These are phyloP conservation scores for Begonia peltatifolia DNA, from an alignment of 306 rosid species.

Conservation along the genomic window DNA sequence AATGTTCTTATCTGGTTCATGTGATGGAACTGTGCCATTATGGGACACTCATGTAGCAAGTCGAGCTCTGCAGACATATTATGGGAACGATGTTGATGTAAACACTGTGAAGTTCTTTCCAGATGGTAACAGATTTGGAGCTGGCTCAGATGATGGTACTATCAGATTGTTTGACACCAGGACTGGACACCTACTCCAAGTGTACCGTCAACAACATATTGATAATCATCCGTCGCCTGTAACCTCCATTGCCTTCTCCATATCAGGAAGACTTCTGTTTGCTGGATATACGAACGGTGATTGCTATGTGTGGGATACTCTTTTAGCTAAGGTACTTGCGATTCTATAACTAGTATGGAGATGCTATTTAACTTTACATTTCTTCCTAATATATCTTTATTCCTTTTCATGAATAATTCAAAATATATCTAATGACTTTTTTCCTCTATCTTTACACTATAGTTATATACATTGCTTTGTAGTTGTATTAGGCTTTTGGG, in stretches of 20 bases:
- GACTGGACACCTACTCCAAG: conserved; percentile 95
- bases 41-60: conserved; percentile 99
- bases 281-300: conserved; percentile 78
- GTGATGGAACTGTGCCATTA: conserved; percentile 82
- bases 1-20: conserved; percentile 90
- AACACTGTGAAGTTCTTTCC: conserved; percentile 82
- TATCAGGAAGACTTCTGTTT: conserved; percentile 90
- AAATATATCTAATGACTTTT: too few relatives aligned
- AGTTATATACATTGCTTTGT: too few relatives aligned
- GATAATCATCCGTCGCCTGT: conserved; percentile 44
- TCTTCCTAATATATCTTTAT: too few relatives aligned
- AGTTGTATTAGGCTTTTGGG: too few relatives aligned
- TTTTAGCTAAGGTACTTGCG: conserved; percentile 64
- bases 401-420: too few relatives aligned
- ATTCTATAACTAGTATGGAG: neutral
- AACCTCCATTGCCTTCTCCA: conserved; percentile 83
- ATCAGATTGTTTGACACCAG: conserved; percentile 87
- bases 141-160: conserved; percentile 95
- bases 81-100: conserved; percentile 83
- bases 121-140: conserved; percentile 94
- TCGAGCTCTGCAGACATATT: conserved; percentile 82
- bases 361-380: neutral
- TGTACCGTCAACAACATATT: conserved; percentile 46
- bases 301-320: conserved; percentile 92
- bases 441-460: too few relatives aligned